These are phyloP conservation scores for Rauvolfia tetraphylla DNA, from an alignment of 257 asterid species.

Conservation along the genomic window DNA sequence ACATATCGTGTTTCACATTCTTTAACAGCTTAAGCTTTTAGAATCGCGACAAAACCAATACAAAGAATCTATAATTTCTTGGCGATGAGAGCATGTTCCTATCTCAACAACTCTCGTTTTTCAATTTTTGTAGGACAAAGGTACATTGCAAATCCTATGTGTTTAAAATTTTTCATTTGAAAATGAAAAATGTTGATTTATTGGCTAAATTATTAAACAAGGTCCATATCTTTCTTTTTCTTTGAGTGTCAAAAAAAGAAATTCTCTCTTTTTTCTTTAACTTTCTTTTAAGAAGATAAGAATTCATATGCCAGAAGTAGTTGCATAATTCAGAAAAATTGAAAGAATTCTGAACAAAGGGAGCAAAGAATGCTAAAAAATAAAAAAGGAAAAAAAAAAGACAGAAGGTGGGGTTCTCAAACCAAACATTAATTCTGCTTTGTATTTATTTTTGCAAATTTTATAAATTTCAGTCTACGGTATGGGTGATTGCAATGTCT, in stretches of 20 bases:
- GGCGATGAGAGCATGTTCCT: background rate
- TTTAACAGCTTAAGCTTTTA: background rate
- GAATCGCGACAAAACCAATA: background rate
- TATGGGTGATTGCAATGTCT: slow-evolving; percentile 6
- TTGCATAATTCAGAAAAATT: slow-evolving; percentile 5
- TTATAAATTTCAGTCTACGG: slow-evolving; percentile 7
- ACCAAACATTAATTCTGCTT: slow-evolving; percentile 8
- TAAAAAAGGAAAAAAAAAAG: background rate
- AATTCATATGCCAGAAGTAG: background rate
- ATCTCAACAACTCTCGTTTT: background rate
- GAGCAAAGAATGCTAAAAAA: slow-evolving; percentile 1
- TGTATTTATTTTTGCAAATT: background rate
- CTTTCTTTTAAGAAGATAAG: background rate
- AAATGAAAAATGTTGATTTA: slow-evolving; percentile 5
- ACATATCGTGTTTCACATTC: background rate
- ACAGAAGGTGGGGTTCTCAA: slow-evolving; percentile 2
- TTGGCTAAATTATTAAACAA: slow-evolving; percentile 5
- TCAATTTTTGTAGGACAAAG: background rate
- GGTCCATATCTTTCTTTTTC: background rate
- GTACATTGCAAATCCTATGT: background rate
- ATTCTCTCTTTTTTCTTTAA: background rate
- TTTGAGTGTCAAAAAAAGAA: background rate
- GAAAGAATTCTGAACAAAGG: slow-evolving; percentile 5
- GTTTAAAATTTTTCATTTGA: background rate
- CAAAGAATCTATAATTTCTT: background rate